phyloP scores from a whole-genome alignment of 106 monocot genomes.

The Dioscorea dumetorum region DNA sequence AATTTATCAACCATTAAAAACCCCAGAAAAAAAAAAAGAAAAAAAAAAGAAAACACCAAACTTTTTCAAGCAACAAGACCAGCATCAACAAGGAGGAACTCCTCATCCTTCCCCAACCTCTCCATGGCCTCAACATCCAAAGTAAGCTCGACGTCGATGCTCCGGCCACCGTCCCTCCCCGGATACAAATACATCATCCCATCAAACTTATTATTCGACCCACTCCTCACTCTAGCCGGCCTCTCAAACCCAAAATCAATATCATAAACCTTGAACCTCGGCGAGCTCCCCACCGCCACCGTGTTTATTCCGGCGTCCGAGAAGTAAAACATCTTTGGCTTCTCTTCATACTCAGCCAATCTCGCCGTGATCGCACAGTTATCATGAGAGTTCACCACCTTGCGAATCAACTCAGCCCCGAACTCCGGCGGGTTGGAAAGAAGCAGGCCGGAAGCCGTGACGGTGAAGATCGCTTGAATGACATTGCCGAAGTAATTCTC shows the following conservation, averaged over 20 bases:
- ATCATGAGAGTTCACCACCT: slow-evolving; percentile 60
- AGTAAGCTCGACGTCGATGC: slow-evolving; percentile 86
- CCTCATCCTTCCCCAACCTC: slow-evolving; percentile 61
- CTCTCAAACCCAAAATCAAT: slow-evolving; percentile 89
- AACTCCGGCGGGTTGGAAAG: slow-evolving; percentile 30
- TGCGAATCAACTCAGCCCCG: slow-evolving; percentile 50
- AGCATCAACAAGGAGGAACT: slow-evolving; percentile 42
- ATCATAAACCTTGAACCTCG: slow-evolving; percentile 81
- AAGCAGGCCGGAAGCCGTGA: slow-evolving; percentile 47
- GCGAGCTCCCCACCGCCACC: slow-evolving; percentile 90
- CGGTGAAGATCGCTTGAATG: slow-evolving; percentile 85
- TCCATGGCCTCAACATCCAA: slow-evolving; percentile 65
- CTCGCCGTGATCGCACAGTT: slow-evolving; percentile 47
- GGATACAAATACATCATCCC: slow-evolving; percentile 91
- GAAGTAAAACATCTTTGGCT: slow-evolving; percentile 89
- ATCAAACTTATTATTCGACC: slow-evolving; percentile 93
- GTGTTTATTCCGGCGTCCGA: slow-evolving; percentile 78
- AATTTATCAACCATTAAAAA: no score
- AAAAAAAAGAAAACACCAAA: no score
- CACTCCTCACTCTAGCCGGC: slow-evolving; percentile 87
- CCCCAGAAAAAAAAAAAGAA: no score
- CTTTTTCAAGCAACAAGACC: no score
- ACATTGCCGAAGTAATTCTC: slow-evolving; percentile 80
- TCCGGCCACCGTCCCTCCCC: slow-evolving; percentile 52
- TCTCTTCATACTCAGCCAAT: slow-evolving; percentile 73